Conservation (phyloP, 768 basidiomycete genomes). For the Psilocybe sp. region DNA sequence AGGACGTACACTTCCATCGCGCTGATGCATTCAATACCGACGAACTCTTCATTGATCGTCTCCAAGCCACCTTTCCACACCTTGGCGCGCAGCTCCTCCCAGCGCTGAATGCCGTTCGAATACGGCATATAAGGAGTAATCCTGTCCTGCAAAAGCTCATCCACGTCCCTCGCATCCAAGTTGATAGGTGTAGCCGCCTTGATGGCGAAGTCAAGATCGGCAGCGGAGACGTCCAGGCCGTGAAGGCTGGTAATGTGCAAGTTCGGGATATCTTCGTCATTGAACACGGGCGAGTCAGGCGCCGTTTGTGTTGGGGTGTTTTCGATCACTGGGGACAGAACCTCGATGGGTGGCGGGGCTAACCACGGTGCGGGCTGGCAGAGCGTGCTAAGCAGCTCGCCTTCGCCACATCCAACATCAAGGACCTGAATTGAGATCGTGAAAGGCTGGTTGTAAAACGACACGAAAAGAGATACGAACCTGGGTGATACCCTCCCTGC, state of each 20-base stretch:
- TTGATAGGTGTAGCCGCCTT: constrained; percentile 40
- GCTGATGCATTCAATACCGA: constrained; percentile 68
- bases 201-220: constrained; percentile 55
- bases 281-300: constrained; percentile 28
- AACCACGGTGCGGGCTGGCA: constrained; percentile 77
- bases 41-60: constrained; percentile 60
- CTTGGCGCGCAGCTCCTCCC: constrained; percentile 64
- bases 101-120: constrained; percentile 41
- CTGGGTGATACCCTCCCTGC: constrained; percentile 52
- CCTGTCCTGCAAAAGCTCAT: constrained; percentile 21
- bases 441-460: not conserved
- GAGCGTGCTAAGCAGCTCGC: constrained; percentile 65
- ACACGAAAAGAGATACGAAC: constrained; percentile 28
- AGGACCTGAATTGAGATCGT: constrained; percentile 47
- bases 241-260: constrained; percentile 55
- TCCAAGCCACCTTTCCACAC: constrained; percentile 79
- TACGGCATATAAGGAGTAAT: constrained; percentile 19
- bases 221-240: constrained; percentile 64
- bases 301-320: constrained; percentile 17
- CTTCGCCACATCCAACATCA: constrained; percentile 85
- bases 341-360: constrained; percentile 32
- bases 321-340: constrained; percentile 28
- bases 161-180: constrained; percentile 5
- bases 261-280: constrained; percentile 48
- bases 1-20: constrained; percentile 75